phyloP scores from a whole-genome alignment of 2,329 filamentous ascomycete species.

The Samsoniella hepiali region DNA sequence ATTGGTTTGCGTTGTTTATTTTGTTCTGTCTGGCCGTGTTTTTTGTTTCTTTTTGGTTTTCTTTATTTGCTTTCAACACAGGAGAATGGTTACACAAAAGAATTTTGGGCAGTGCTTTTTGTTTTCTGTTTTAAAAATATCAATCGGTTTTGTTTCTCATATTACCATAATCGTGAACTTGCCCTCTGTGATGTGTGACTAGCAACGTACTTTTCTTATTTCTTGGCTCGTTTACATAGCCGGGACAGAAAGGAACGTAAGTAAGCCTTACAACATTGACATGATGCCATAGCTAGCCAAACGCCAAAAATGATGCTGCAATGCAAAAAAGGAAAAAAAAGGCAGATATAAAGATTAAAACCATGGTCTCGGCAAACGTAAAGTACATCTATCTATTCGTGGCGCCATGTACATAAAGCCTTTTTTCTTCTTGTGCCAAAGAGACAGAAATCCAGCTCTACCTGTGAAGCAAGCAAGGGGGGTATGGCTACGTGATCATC shows the following conservation, averaged over 20 bases:
- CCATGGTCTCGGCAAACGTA: background rate
- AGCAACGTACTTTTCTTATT: background rate
- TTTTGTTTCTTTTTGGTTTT: background rate
- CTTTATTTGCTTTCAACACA: constrained; percentile 5
- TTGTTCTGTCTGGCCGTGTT: background rate
- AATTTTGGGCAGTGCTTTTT: constrained; percentile 11
- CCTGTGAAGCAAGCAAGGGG: background rate
- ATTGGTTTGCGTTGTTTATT: background rate
- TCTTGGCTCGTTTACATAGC: background rate
- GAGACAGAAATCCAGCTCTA: background rate
- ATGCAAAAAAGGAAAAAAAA: constrained; percentile 13
- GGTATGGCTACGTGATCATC: background rate
- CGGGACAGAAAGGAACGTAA: background rate
- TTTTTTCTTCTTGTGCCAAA: background rate
- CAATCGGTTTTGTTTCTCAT: background rate
- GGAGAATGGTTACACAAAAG: constrained; percentile 20
- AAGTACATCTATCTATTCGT: background rate
- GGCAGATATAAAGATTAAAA: background rate
- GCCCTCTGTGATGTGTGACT: background rate
- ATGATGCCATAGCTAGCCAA: constrained; percentile 5
- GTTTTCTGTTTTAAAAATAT: background rate
- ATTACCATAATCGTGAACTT: background rate
- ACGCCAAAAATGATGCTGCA: constrained; percentile 9
- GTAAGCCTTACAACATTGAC: constrained; percentile 2
- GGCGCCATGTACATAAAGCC: background rate